These are phyloP conservation scores for Curvularia lunata DNA, from an alignment of 2,329 filamentous ascomycete species.

Conservation along the genomic window DNA sequence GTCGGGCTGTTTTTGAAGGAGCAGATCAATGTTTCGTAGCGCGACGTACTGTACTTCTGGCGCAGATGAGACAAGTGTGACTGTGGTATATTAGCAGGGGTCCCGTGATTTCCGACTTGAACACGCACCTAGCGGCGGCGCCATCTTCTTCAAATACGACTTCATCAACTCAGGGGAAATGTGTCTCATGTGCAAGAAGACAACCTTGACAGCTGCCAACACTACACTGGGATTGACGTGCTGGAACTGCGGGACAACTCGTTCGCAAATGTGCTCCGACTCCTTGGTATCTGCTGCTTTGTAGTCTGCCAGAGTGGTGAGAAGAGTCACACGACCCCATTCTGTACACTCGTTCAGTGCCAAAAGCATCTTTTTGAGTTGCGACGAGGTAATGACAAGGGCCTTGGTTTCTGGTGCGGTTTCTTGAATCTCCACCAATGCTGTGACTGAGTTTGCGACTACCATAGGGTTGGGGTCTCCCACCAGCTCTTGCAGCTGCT, in stretches of 20 bases:
- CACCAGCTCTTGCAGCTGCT: slow-evolving; percentile 92
- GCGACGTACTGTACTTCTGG: slow-evolving; percentile 99
- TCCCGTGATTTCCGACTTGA: background rate
- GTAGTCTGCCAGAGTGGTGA: slow-evolving; percentile 89
- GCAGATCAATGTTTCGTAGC: slow-evolving; percentile 90
- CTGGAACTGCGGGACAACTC: slow-evolving; percentile 95
- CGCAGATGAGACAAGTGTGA: slow-evolving; percentile 92
- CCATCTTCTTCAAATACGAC: slow-evolving; percentile 98
- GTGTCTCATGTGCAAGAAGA: slow-evolving; percentile 93
- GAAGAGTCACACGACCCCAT: slow-evolving; percentile 94
- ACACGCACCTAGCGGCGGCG: slow-evolving; percentile 80
- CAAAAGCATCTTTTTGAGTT: slow-evolving; percentile 93
- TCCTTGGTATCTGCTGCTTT: slow-evolving; percentile 88
- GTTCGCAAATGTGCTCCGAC: slow-evolving; percentile 96
- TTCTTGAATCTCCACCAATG: slow-evolving; percentile 88
- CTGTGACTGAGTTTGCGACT: slow-evolving; percentile 95
- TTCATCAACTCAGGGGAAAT: slow-evolving; percentile 78
- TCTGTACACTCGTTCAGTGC: slow-evolving; percentile 98
- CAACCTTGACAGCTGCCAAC: slow-evolving; percentile 94
- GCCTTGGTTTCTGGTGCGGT: slow-evolving; percentile 89
- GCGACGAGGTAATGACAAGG: slow-evolving; percentile 79
- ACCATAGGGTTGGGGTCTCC: slow-evolving; percentile 99
- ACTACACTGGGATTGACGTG: slow-evolving; percentile 98
- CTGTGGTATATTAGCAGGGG: slow-evolving; percentile 56
- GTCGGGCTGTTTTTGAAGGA: slow-evolving; percentile 93